Evolutionary conservation across 2,329 filamentous ascomycete genomes (phyloP), one percentile per base, ranked within the genome.

Genomic region (Atkinsonella hypoxylon): DNA sequence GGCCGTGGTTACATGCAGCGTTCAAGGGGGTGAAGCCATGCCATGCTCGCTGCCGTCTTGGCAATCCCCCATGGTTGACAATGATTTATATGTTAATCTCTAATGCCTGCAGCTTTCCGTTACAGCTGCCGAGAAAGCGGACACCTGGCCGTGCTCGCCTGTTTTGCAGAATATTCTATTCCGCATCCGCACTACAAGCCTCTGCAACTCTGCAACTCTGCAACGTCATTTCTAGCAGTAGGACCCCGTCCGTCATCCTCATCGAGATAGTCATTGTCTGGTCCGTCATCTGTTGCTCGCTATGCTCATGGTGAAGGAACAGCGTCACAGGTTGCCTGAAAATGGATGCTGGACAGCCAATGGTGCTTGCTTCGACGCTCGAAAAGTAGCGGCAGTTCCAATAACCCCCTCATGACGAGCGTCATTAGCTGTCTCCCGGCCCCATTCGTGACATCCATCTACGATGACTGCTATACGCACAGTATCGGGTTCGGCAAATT

Each of bases 1-100:
- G 22, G 45, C 44, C 36, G 17, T 45, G 45, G 18, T 42, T 44
- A 9, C 32, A 42, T n/a, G 49, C 45, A 17, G 49, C 49, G 11
- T 44, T 47, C 36, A 51, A 45, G 8, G 49, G 45, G 12, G 45
- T 45, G 18, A 47, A 47, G n/a, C 31, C 45, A 15, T 43, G 40
- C n/a, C 26, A 26, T 8, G 26, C 26, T 43, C 30, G 38, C 48
- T 47, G 3, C 49, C 17, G n/a, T 45, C 18, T 41, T 51, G 36
- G 45, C 34, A 47, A 34, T 45, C 38, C 8, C 36, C 45, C 49
- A 13, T 51, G 26, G 6, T 47, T 32, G 36, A 48, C 38, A 17
- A 44, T 22, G 13, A 30, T 44, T 17, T 51, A 30, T 26, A 47
- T 44, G 26, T 39, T 22, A 13, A 30, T 48, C 38, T 51, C 39